Conservation (phyloP, 2,329 filamentous ascomycete species). For the Scedosporium apiospermum region DNA sequence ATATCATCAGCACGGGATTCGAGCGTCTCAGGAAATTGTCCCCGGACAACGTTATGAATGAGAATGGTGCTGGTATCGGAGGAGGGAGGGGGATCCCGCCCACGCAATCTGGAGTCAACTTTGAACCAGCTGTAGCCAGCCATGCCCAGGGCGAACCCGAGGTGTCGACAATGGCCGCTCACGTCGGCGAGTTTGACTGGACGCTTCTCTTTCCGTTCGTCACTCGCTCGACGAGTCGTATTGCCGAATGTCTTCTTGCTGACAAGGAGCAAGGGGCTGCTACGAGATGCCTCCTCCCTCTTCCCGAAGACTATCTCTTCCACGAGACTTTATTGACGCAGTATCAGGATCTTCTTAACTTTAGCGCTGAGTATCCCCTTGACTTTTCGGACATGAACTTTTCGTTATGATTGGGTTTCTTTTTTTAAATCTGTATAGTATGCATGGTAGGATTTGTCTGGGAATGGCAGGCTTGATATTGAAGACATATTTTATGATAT, state of each 20-base stretch:
- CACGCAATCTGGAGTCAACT: not conserved
- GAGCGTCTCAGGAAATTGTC: conserved; percentile 14
- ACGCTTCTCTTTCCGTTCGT: conserved; percentile 24
- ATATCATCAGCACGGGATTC: conserved; percentile 22
- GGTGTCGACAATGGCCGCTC: not conserved
- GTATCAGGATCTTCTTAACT: conserved; percentile 16
- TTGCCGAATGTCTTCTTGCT: conserved; percentile 17
- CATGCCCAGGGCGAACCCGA: not conserved
- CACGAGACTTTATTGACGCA: conserved; percentile 15
- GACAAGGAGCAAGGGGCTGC: conserved; percentile 12
- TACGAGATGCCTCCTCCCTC: conserved; percentile 13
- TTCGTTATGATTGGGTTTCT: not conserved
- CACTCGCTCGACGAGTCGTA: conserved; percentile 18
- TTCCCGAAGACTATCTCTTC: conserved; percentile 13
- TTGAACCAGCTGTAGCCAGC: no score
- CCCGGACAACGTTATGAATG: not conserved
- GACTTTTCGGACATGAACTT: conserved; percentile 8
- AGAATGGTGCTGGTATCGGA: no score
- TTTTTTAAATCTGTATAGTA: no score
- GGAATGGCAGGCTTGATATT: no score
- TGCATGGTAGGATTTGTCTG: no score
- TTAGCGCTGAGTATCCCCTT: conserved; percentile 5
- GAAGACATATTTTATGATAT: no score
- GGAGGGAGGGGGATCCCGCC: no score
- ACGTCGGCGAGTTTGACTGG: conserved; percentile 19